Evolutionary conservation across 2,329 filamentous ascomycete species (phyloP).

Genomic region (Cercospora sp.): DNA sequence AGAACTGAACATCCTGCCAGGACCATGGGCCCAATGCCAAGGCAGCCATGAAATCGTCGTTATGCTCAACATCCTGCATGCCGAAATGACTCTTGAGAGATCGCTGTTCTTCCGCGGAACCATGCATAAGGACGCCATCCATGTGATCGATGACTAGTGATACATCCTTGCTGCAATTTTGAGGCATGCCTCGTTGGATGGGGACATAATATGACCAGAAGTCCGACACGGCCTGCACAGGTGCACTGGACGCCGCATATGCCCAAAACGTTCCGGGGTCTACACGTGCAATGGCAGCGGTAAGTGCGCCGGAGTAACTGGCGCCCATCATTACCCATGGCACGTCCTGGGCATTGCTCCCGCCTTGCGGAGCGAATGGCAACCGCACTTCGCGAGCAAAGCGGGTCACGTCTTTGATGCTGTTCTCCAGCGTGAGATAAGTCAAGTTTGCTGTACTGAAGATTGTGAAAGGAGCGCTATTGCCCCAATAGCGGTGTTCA

Average conservation of each 20-base stretch:
- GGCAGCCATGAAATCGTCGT: conserved; percentile 56
- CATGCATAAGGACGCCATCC: conserved; percentile 36
- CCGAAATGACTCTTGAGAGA: conserved; percentile 56
- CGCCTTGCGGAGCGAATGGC: conserved; percentile 51
- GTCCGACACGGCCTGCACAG: conserved; percentile 57
- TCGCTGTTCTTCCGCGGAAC: conserved; percentile 37
- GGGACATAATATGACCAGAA: conserved; percentile 62
- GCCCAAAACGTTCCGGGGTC: conserved; percentile 61
- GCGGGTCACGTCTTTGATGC: conserved; percentile 55
- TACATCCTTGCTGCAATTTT: conserved; percentile 59
- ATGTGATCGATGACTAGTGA: conserved; percentile 55
- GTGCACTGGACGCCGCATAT: conserved; percentile 58
- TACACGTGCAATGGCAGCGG: conserved; percentile 57
- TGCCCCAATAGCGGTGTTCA: conserved; percentile 62
- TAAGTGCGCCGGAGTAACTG: conserved; percentile 58
- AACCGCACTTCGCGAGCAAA: conserved; percentile 57
- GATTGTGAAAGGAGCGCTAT: conserved; percentile 54
- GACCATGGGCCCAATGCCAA: conserved; percentile 58
- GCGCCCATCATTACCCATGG: conserved; percentile 60
- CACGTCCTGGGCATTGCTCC: conserved; percentile 53
- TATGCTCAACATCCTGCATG: conserved; percentile 51
- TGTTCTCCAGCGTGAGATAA: conserved; percentile 56
- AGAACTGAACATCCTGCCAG: conserved; percentile 59
- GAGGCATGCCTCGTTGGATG: conserved; percentile 58
- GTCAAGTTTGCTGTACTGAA: conserved; percentile 56